Base-by-base conservation (phyloP, 1,139 yeast genomes). In the Yamadazyma epiphylla region DNA sequence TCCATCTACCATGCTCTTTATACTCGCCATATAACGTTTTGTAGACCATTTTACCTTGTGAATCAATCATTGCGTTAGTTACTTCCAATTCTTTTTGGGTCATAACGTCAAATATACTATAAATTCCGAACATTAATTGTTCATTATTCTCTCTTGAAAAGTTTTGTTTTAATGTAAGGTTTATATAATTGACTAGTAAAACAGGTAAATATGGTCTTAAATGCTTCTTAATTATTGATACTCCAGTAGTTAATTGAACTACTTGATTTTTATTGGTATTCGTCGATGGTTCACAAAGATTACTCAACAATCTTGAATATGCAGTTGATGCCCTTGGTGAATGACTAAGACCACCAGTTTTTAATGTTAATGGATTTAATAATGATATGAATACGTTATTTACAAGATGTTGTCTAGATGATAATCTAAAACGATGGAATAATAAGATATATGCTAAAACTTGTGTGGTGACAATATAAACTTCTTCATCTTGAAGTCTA, bases 1-100 rank as follows among this genome's bases (percentile, higher is more conserved):
- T 77, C 97, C 97, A 89, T 53, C 83, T 86, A 33, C 96, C 96
- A 41, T 70, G 71, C 43, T 74, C 78, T 51, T 75, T 76, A 58
- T 87, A 91, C 39, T 82, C 87, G 5, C 74, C 74, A 46, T 83
- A 86, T 25, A 88, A 48, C 0, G 75, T 61, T 49, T 74, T 80
- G 63, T 79, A 83, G 44, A 80, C 76, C 3, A 80, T 69, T 41
- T 84, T 73, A 1, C 94, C 85, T 26, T 84, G 73, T 15, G 64
- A 54, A 45, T 89, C 96, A 47, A 89, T 60, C n/a, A 80, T 66
- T 3, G 80, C 67, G 45, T 75, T 83, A n/a, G 82, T 71, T 25
- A 77, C 55, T 32, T 70, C 73, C 34, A 88, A 57, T 43, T 88
- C 96, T 22, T 68, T 67, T 24, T 64, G 68, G 0, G 95, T 81